Conservation (phyloP, 768 basidiomycete genomes). For the Trametes cingulata region DNA sequence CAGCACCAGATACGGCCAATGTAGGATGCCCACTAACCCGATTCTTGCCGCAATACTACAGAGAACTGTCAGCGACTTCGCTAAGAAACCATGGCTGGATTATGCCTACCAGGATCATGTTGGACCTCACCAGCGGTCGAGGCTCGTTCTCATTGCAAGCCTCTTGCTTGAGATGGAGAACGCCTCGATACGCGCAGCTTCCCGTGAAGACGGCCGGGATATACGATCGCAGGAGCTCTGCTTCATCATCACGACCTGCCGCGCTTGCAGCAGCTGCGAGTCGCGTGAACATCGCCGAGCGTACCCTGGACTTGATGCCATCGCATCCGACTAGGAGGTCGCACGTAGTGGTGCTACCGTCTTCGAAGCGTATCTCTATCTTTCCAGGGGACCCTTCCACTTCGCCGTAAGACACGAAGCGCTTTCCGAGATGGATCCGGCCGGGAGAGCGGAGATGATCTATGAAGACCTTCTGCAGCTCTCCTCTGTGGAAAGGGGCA, state of each 20-base stretch:
- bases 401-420: conserved; percentile 14
- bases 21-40: conserved; percentile 9
- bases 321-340: conserved; percentile 33
- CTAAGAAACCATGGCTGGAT: background rate
- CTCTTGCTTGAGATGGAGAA: conserved; percentile 35
- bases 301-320: conserved; percentile 26
- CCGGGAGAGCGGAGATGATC: conserved; percentile 9
- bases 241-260: conserved; percentile 1
- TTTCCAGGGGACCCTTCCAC: background rate
- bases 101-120: background rate
- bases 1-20: background rate
- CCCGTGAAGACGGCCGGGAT: conserved; percentile 44
- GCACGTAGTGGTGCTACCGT: conserved; percentile 26
- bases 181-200: conserved; percentile 38
- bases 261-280: conserved; percentile 5
- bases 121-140: conserved; percentile 18
- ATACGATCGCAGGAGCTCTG: conserved; percentile 14
- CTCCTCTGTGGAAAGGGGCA: conserved; percentile 21
- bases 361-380: conserved; percentile 26
- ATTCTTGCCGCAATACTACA: conserved; percentile 30
- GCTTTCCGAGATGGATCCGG: conserved; percentile 23
- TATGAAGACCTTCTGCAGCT: conserved; percentile 20
- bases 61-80: background rate
- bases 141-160: conserved; percentile 24
- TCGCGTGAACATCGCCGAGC: conserved; percentile 1